Conservation (phyloP, 306 rosid species). For the Mimosa pudica region DNA sequence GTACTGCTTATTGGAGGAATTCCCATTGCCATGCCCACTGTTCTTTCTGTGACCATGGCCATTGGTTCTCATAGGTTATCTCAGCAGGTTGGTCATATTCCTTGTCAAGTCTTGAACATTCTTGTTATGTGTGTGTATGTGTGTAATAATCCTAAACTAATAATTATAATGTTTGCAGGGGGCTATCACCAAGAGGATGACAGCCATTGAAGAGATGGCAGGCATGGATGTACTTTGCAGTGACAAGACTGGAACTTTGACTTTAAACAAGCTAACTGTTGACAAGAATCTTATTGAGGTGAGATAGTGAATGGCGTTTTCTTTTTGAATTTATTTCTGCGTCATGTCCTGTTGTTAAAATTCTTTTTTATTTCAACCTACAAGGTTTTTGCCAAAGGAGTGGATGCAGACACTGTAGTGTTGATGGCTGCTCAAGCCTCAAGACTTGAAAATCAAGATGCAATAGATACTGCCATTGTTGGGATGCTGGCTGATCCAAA, state of each 20-base stretch:
- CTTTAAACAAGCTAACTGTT: slow-evolving; percentile 87
- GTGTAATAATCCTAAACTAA: slow-evolving; percentile 14
- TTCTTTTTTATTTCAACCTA: slow-evolving; percentile 29
- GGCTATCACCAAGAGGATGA: slow-evolving; percentile 98
- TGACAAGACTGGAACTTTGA: slow-evolving; percentile 95
- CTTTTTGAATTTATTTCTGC: slow-evolving; percentile 19
- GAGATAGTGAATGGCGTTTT: slow-evolving; percentile 32
- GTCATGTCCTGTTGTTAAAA: slow-evolving; percentile 21
- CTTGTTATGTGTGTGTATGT: slow-evolving; percentile 34
- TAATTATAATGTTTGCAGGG: slow-evolving; percentile 62
- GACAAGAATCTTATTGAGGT: slow-evolving; percentile 95
- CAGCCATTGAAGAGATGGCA: slow-evolving; percentile 99
- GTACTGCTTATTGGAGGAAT: slow-evolving; percentile 99
- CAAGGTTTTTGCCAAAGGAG: slow-evolving; percentile 92
- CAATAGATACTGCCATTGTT: slow-evolving; percentile 93
- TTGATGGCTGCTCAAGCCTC: slow-evolving; percentile 98
- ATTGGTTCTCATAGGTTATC: slow-evolving; percentile 96
- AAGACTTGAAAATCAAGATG: slow-evolving; percentile 95
- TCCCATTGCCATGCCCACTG: slow-evolving; percentile 99
- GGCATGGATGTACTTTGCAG: slow-evolving; percentile 99
- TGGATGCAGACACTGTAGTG: slow-evolving; percentile 87
- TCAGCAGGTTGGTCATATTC: slow-evolving; percentile 75
- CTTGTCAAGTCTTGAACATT: slow-evolving; percentile 27
- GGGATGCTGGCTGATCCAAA: slow-evolving; percentile 98
- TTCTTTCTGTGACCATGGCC: slow-evolving; percentile 97